Base-by-base conservation (phyloP, 108 stramenopile species). In the Hondaea fermentalgiana region DNA sequence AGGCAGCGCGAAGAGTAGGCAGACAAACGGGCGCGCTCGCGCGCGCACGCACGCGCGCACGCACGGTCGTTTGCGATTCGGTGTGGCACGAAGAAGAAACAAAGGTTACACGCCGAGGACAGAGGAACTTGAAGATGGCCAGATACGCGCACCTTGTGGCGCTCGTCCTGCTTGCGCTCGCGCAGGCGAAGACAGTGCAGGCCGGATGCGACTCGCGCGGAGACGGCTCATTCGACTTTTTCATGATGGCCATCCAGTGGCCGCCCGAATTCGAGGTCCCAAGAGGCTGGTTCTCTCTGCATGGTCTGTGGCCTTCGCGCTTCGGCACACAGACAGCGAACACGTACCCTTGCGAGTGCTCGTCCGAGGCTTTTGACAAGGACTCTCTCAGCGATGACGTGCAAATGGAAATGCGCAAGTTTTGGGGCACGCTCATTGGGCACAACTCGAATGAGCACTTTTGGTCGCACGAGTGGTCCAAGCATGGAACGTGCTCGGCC, bases 401-500 rank as follows among this genome's bases (percentile, higher is more conserved):
- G 19, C 14, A 21, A 5, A 17, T 19, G 0, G 72, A 5, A 19
- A 69, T 69, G 64, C 17, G 45, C 14, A 57, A 10, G 10, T 87
- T 6, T n/a, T 87, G 87, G 87, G 29, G 29, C 0, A 23, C n/a
- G 57, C 25, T 57, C 19, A 87, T 87, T 5, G 87, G 35, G 10
- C n/a, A 87, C 4, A 58, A 5, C 28, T 87, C 44, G 25, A 71
- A 94, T 90, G 58, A 58, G 43, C 59, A 71, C 14, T 95, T 95
- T 69, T 95, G 94, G 94, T 59, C 45, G 8, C 95, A 95, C 59
- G 95, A 95, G 89, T 95, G 95, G 95, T 60, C 60, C 47, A 95
- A 95, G 91, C 95, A 95, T 60, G 95, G 95, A 0, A 95, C 95
- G 16, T 95, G 95, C 87, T 87, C 93, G 19, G 93, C 92, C 14